Percentiles rank a stretch among this genome's conserved stretches.
Evolutionary conservation across 345 rosid species (phyloP).

Genomic region (Citrus sinensis): DVS_A1.0 CM039161.1:2238501-2239000

Average conservation of each 20-base stretch:
- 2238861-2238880: too few relatives aligned
- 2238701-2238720: not conserved
- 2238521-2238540: conserved; percentile 78
- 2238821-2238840: too few relatives aligned
- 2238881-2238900: too few relatives aligned
- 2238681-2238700: not conserved
- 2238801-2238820: too few relatives aligned
- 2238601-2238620: conserved; percentile 56
- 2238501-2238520: conserved; percentile 56
- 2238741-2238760: not conserved
- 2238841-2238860: too few relatives aligned
- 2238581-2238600: conserved; percentile 51
- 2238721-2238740: not conserved
- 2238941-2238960: too few relatives aligned
- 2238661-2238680: conserved; percentile 49
- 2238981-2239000: too few relatives aligned
- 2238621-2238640: conserved; percentile 72
- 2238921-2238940: too few relatives aligned
- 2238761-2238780: too few relatives aligned
- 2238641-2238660: conserved; percentile 44
- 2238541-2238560: conserved; percentile 57
- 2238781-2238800: too few relatives aligned
- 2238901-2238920: too few relatives aligned
- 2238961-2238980: too few relatives aligned
- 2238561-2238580: conserved; percentile 57